These are phyloP conservation scores for Paratinospora sagittata DNA, from an alignment of 164 flowering plant genomes.

Conservation along the genomic window DNA sequence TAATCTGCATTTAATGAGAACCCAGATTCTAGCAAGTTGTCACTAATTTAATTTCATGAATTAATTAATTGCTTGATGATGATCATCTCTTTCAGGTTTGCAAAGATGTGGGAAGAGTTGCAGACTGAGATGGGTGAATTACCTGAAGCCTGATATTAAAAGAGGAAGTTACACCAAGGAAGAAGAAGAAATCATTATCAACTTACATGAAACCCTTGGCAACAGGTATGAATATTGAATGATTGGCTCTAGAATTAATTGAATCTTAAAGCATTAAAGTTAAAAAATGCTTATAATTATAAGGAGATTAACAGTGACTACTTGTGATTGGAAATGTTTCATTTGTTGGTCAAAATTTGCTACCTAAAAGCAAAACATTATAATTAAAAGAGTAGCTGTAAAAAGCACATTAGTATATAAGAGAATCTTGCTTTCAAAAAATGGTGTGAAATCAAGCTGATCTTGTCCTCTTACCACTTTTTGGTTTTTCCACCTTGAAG, in stretches of 20 bases:
- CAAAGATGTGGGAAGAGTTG: slow-evolving; percentile 9
- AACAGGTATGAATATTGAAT: not conserved
- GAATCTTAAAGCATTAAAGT: not conserved
- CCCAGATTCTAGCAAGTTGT: no score
- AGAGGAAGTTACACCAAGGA: slow-evolving; percentile 2
- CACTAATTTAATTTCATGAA: no score
- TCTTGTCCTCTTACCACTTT: no score
- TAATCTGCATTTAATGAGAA: no score
- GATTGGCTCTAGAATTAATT: not conserved
- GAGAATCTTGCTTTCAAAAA: no score
- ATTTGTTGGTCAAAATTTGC: not conserved
- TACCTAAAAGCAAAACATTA: no score
- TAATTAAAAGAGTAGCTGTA: no score
- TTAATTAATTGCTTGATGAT: no score
- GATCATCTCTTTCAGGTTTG: not conserved
- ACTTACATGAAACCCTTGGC: slow-evolving; percentile 5
- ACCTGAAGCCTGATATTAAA: slow-evolving; percentile 7
- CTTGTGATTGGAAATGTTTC: slow-evolving; percentile 1
- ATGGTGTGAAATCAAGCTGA: no score
- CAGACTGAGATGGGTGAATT: slow-evolving; percentile 10
- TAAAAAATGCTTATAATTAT: not conserved
- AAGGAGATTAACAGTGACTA: not conserved
- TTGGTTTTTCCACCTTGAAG: no score
- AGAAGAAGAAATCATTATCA: slow-evolving; percentile 3
- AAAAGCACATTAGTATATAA: no score